Base-by-base conservation (phyloP, 805 yeast species). In the Geotrichum ghanense region DNA sequence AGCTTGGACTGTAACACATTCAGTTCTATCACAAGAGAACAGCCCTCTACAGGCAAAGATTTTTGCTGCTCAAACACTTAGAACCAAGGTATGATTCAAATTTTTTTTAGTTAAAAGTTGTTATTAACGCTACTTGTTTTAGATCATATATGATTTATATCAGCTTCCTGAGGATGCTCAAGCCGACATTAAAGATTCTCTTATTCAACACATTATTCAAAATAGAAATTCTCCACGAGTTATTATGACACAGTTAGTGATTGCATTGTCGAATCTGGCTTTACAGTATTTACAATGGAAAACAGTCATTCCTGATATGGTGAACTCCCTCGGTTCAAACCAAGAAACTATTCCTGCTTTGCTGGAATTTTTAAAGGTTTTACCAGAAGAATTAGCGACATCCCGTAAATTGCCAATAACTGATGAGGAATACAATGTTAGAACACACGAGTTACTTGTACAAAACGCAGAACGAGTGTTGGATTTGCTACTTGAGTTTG, bases 321-420 rank as follows among this genome's bases (percentile, higher is more conserved):
- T 83, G 14, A 51, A 70, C 3, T 59, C 65, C 17, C 63, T 83
- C 34, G 69, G 75, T 16, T 45, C 57, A 14, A 51, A 64, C 45
- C 64, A 67, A 45, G 67, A 61, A 45, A 60, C 67, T 43, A 60
- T 73, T 55, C 65, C 62, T 46, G 62, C 76, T 43, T 61, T 90
- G 40, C 68, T 94, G 47, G 94, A 85, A 58, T 88, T 90, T 57
- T 72, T 92, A 51, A 81, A 79, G 60, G 81, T 92, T 45, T 67
- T 92, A 48, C 98, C 99, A 1, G 97, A 92, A 62, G 98, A 92
- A 64, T 73, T 88, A 41, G 65, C 80, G 41, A 94, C 83, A 55
- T 78, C 80, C 44, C 83, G 81, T 53, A 79, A 79, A 49, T 77
- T 92, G 1, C 81, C 89, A 16, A 69, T 90, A 52, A 77, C 87